Evolutionary conservation across 805 yeast genomes (phyloP), one percentile per base, ranked within the genome.

Genomic region (Starmera dryadoides): DNA sequence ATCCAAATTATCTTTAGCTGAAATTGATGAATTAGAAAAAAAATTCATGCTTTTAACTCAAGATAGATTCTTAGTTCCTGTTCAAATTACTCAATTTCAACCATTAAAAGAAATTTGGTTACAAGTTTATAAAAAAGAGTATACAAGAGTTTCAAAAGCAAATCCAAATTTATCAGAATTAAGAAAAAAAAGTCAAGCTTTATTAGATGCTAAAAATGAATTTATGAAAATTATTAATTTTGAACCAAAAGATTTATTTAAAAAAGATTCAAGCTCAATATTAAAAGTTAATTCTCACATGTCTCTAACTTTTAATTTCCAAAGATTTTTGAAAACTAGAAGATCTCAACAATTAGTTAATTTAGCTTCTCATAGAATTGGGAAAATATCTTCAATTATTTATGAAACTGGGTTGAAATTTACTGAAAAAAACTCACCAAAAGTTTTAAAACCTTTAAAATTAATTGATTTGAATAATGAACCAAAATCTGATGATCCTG

Each of bases 341-440:
- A 72, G 97, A 47, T 71, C 83, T 10, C 58, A 64, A 34, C 83
- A 83, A 47, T 66, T 93, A 14, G 75, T 67, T 1, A 74, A 75
- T 26, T 69, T 83, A 36, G 83, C 81, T 12, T 66, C 70, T 23
- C 80, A 82, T 34, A 70, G 86, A 39, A 60, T 88, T 25, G 98
- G 98, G 3, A 60, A 69, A 6, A 58, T 83, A 2, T 69, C 94
- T 0, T 69, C 93, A 0, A 59, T 67, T 33, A 69, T 93, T 10
- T 91, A 85, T 55, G 66, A 68, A 34, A 58, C 68, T 10, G 77
- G 80, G 4, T 69, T 93, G 41, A 47, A 59, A 15, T 53, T 71
- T 30, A 66, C 84, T 16, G 96, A 87, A 56, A 68, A 64, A 45
- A 64, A 63, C 36, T 72, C 81, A 5, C 74, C 76, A 7, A 59